Evolutionary conservation across 768 basidiomycete species (phyloP).

Genomic region (Chalciporus chontae): DNA sequence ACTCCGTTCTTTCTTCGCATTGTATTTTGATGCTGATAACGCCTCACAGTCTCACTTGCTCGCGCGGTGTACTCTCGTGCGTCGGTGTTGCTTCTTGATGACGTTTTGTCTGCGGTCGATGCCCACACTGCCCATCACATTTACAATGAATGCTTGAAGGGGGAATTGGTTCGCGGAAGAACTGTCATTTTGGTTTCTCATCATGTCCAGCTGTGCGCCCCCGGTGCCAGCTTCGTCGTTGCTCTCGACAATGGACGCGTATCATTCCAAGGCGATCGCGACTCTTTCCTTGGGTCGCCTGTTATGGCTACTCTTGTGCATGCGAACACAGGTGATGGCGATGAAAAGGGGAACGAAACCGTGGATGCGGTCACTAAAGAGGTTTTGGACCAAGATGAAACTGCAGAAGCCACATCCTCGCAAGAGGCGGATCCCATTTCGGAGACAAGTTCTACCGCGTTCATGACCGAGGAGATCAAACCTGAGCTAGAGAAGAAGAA

Average conservation of each 20-base stretch:
- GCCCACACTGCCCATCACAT: slow-evolving; percentile 83
- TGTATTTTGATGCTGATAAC: background rate
- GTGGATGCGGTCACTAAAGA: slow-evolving; percentile 8
- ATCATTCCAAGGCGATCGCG: slow-evolving; percentile 63
- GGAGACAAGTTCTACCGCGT: slow-evolving; percentile 45
- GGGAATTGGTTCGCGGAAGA: slow-evolving; percentile 71
- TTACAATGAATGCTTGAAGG: slow-evolving; percentile 72
- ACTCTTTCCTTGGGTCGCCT: slow-evolving; percentile 63
- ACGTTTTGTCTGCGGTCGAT: slow-evolving; percentile 75
- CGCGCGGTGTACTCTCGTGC: slow-evolving; percentile 90
- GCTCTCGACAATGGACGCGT: slow-evolving; percentile 71
- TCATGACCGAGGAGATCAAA: slow-evolving; percentile 33
- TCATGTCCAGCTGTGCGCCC: slow-evolving; percentile 84
- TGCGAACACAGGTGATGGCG: slow-evolving; percentile 39
- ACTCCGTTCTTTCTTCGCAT: background rate
- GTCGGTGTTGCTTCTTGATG: slow-evolving; percentile 77
- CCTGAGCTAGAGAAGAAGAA: slow-evolving; percentile 49
- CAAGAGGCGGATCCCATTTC: slow-evolving; percentile 25
- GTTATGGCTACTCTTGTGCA: slow-evolving; percentile 67
- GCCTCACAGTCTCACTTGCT: slow-evolving; percentile 57
- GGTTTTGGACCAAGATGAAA: slow-evolving; percentile 3
- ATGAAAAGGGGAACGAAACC: slow-evolving; percentile 39
- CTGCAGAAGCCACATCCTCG: slow-evolving; percentile 21
- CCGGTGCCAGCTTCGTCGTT: slow-evolving; percentile 79
- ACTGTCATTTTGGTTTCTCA: slow-evolving; percentile 92